Evolutionary conservation across 164 flowering plant species (phyloP).

Genomic region (Macadamia tetraphylla): DNA sequence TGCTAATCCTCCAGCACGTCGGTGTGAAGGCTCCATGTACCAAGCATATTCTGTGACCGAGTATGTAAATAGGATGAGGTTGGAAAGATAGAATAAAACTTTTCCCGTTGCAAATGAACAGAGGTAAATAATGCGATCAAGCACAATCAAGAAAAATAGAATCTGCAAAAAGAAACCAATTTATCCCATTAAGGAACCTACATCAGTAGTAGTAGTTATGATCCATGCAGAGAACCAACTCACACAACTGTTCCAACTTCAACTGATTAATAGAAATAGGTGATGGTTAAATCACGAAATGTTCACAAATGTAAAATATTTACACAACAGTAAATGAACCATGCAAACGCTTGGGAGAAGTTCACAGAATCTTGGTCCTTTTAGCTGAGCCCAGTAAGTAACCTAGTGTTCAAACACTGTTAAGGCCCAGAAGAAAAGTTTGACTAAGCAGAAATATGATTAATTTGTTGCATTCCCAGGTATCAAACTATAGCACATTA

Average conservation of each 20-base stretch:
- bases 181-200: background rate
- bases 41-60: slow-evolving; percentile 82
- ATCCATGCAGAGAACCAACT: background rate
- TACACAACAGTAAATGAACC: background rate
- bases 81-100: slow-evolving; percentile 82
- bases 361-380: no score
- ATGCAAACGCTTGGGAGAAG: background rate
- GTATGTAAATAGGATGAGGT: slow-evolving; percentile 75
- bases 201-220: no score
- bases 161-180: slow-evolving; percentile 37
- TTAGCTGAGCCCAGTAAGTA: no score
- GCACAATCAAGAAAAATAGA: slow-evolving; percentile 89
- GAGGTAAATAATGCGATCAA: slow-evolving; percentile 92
- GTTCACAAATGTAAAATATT: no score
- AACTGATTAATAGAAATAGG: background rate
- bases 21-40: slow-evolving; percentile 60
- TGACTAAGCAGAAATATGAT: no score
- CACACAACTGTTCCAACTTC: background rate
- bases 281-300: background rate
- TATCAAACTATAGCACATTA: no score
- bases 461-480: no score
- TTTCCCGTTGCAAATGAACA: slow-evolving; percentile 89
- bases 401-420: no score
- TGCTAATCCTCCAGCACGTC: slow-evolving; percentile 57
- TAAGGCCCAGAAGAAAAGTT: no score